Evolutionary conservation across 495 filamentous ascomycete species (phyloP).

Genomic region (Talaromyces liani): DNA sequence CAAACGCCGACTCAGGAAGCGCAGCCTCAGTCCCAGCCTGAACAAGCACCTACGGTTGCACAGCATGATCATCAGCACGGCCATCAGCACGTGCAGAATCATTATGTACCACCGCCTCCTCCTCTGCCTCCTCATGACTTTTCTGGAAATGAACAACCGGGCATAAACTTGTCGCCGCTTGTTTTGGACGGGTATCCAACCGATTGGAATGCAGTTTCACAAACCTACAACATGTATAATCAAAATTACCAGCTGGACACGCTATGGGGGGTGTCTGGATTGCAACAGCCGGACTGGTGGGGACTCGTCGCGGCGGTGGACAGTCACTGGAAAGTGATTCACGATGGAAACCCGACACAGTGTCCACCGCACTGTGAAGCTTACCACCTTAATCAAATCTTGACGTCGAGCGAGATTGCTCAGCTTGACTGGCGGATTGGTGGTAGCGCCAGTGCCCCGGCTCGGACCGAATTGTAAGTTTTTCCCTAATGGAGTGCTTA

Average conservation of each 20-base stretch:
- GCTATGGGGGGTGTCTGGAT: constrained; percentile 35
- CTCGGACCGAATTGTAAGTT: constrained; percentile 37
- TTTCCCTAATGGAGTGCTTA: neutral
- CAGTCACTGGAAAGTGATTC: constrained; percentile 35
- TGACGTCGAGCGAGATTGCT: constrained; percentile 22
- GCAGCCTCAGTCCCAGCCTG: constrained; percentile 6
- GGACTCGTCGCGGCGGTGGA: constrained; percentile 41
- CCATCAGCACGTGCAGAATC: constrained; percentile 19
- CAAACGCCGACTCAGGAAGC: constrained; percentile 24
- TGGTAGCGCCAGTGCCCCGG: constrained; percentile 19
- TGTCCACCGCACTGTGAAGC: constrained; percentile 23
- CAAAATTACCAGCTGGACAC: constrained; percentile 35
- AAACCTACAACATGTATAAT: constrained; percentile 32
- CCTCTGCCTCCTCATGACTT: constrained; percentile 13
- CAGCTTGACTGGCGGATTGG: constrained; percentile 34
- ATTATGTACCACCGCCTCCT: constrained; percentile 16
- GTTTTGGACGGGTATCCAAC: constrained; percentile 31
- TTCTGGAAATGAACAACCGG: constrained; percentile 12
- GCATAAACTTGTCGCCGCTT: constrained; percentile 28
- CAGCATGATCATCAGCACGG: constrained; percentile 13
- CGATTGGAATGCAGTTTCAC: constrained; percentile 31
- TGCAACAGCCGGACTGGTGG: constrained; percentile 37
- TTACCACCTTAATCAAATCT: constrained; percentile 27
- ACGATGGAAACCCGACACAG: constrained; percentile 19
- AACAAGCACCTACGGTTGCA: neutral